Conservation (phyloP, 2,329 filamentous ascomycete species). For the Monilinia fructigena region DNA sequence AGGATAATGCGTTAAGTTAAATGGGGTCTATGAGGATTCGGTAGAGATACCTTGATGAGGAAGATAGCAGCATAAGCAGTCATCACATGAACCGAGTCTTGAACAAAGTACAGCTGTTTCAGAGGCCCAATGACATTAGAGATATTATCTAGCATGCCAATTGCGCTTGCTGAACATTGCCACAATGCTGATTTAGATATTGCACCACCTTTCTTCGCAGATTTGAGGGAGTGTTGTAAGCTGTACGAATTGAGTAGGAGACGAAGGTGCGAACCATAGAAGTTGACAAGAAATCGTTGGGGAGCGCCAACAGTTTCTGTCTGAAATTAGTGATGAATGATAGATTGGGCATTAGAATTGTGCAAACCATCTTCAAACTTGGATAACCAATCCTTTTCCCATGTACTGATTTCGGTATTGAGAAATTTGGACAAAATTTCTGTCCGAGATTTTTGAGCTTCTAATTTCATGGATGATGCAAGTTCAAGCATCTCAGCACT, state of each 20-base stretch:
- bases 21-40: no score
- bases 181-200: slow-evolving; percentile 40
- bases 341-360: neutral
- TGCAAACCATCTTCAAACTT: slow-evolving; percentile 28
- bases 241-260: slow-evolving; percentile 43
- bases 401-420: slow-evolving; percentile 27
- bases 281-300: slow-evolving; percentile 43
- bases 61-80: slow-evolving; percentile 45
- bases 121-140: slow-evolving; percentile 33
- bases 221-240: slow-evolving; percentile 40
- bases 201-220: slow-evolving; percentile 30
- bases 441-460: neutral
- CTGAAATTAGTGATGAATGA: neutral
- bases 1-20: no score
- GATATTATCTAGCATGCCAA: slow-evolving; percentile 66
- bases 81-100: slow-evolving; percentile 47
- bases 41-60: slow-evolving; percentile 40
- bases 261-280: slow-evolving; percentile 44
- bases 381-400: slow-evolving; percentile 29
- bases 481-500: slow-evolving; percentile 41
- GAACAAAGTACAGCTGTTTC: slow-evolving; percentile 43
- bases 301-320: slow-evolving; percentile 31
- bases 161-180: slow-evolving; percentile 40
- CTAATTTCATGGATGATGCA: slow-evolving; percentile 16
- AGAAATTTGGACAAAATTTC: slow-evolving; percentile 27